Evolutionary conservation across 345 rosid species (phyloP).

Genomic region (Salix caprea): DNA sequence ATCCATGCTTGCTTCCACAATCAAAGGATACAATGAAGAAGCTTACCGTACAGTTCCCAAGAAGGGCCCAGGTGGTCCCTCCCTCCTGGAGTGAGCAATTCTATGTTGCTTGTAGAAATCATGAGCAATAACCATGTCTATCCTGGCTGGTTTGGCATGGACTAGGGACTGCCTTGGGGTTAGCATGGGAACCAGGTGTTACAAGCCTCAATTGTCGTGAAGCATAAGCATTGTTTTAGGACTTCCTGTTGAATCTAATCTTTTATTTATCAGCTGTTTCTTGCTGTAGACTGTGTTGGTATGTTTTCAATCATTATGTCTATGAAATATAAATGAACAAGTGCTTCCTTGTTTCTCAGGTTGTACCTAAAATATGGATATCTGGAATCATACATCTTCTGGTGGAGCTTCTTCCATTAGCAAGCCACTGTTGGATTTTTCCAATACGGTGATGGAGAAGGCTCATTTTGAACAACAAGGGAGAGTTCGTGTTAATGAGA

Average conservation of each 20-base stretch:
- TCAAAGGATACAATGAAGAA: not conserved
- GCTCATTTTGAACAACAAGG: constrained; percentile 41
- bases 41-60: not conserved
- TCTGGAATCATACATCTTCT: constrained; percentile 41
- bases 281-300: not conserved
- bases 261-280: not conserved
- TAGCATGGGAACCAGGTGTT: too few species aligned
- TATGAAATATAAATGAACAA: not conserved
- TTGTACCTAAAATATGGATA: constrained; percentile 44
- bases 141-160: not conserved
- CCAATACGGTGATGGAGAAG: constrained; percentile 40
- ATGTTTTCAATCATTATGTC: not conserved
- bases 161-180: not conserved
- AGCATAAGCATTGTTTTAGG: not conserved
- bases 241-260: too few species aligned
- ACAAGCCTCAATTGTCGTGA: not conserved
- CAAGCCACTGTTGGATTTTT: constrained; percentile 40
- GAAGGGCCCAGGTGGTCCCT: not conserved
- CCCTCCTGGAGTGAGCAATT: not conserved
- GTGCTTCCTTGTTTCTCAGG: constrained; percentile 17
- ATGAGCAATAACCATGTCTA: not conserved
- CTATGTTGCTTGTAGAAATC: not conserved
- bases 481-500: constrained; percentile 35
- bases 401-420: constrained; percentile 41
- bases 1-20: not conserved